A percentile compares a stretch with the other conserved stretches of the same genome.
Conservation (phyloP, 2,329 filamentous ascomycete species). For the Leptographium wingfieldii region DNA sequence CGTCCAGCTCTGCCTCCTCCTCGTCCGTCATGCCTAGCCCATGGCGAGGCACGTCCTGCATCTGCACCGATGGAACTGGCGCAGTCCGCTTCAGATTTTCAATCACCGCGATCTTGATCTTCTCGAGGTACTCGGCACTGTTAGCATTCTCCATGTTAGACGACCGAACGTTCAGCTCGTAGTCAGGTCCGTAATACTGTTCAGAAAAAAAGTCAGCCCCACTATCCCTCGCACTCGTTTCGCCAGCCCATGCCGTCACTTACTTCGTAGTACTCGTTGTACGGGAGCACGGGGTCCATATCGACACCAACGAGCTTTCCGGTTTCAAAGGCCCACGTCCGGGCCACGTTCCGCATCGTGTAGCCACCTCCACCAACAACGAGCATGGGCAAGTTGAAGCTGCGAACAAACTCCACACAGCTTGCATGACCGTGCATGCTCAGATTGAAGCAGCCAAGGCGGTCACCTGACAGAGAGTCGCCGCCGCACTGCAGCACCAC, state of each 20-base stretch:
- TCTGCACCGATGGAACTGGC: constrained; percentile 79
- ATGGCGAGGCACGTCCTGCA: constrained; percentile 61
- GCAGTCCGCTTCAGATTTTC: constrained; percentile 81
- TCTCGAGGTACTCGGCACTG: constrained; percentile 66
- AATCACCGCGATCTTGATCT: constrained; percentile 67
- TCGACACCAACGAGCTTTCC: constrained; percentile 74
- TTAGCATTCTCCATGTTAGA: constrained; percentile 89
- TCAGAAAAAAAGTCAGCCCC: constrained; percentile 10
- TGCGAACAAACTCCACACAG: constrained; percentile 86
- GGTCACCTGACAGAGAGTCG: constrained; percentile 86
- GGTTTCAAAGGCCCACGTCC: constrained; percentile 95
- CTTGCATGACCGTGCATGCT: constrained; percentile 94
- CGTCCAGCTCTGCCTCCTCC: constrained; percentile 52
- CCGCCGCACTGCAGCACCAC: constrained; percentile 95
- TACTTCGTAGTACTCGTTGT: constrained; percentile 88
- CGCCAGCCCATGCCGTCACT: constrained; percentile 8
- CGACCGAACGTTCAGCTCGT: constrained; percentile 77
- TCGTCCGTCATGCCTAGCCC: constrained; percentile 53
- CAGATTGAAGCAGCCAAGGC: constrained; percentile 91
- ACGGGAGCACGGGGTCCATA: constrained; percentile 74
- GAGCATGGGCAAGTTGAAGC: constrained; percentile 72
- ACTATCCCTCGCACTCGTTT: not conserved
- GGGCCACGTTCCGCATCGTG: constrained; percentile 91
- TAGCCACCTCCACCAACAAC: constrained; percentile 93
- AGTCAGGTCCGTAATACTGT: constrained; percentile 84